Evolutionary conservation across 345 rosid genomes (phyloP).

Genomic region (Salix dunnii): DNA sequence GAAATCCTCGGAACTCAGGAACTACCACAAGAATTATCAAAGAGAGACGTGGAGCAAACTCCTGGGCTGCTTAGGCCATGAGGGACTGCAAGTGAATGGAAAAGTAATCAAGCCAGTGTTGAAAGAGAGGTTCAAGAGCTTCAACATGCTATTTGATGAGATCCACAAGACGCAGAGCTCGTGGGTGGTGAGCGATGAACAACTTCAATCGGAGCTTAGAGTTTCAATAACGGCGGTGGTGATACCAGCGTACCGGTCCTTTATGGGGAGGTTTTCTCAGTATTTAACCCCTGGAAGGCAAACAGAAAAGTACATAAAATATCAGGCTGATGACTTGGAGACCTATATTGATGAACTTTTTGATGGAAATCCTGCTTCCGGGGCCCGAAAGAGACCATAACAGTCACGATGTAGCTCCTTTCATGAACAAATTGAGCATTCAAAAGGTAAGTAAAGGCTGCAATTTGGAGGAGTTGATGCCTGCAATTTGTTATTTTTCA

Average conservation of each 20-base stretch:
- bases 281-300: constrained; percentile 75
- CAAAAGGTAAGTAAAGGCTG: background rate
- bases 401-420: too few species aligned
- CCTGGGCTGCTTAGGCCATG: constrained; percentile 58
- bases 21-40: constrained; percentile 74
- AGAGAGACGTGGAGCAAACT: constrained; percentile 83
- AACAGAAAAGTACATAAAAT: constrained; percentile 79
- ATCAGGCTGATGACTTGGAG: constrained; percentile 87
- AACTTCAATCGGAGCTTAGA: constrained; percentile 87
- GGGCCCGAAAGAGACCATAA: constrained; percentile 47
- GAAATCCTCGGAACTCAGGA: constrained; percentile 66
- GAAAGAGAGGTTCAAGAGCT: constrained; percentile 86
- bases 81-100: constrained; percentile 65
- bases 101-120: constrained; percentile 71
- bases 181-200: constrained; percentile 88
- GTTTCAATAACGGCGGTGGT: constrained; percentile 74
- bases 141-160: constrained; percentile 79
- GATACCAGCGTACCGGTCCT: constrained; percentile 79
- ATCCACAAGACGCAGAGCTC: constrained; percentile 80
- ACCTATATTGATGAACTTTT: constrained; percentile 69
- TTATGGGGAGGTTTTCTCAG: constrained; percentile 70
- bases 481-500: too few species aligned
- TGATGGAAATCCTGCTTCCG: constrained; percentile 52
- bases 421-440: background rate
- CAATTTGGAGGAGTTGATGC: background rate